A percentile compares a stretch with the other conserved stretches of the same genome.
These are phyloP conservation scores for Polyplosphaeria fusca DNA, from an alignment of 495 filamentous ascomycete genomes.

Conservation along the genomic window DNA sequence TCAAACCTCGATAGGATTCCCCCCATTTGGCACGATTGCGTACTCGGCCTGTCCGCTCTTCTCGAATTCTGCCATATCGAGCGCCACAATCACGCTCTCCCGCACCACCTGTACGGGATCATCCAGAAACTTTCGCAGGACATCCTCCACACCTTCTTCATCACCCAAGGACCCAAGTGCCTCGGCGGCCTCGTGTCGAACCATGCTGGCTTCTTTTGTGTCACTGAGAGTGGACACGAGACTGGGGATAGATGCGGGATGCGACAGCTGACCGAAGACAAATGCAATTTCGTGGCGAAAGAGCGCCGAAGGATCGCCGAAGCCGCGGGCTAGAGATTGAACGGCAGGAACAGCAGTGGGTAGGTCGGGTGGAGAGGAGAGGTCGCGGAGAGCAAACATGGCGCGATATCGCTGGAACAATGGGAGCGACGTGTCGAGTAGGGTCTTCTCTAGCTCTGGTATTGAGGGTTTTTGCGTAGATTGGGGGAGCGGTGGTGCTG, in stretches of 20 bases:
- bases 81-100: slow-evolving; percentile 88
- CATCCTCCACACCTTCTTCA: slow-evolving; percentile 86
- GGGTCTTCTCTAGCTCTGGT: slow-evolving; percentile 65
- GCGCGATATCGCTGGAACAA: slow-evolving; percentile 93
- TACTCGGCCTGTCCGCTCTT: slow-evolving; percentile 86
- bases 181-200: slow-evolving; percentile 95
- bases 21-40: slow-evolving; percentile 70
- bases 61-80: slow-evolving; percentile 98
- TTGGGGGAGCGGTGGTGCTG: slow-evolving; percentile 81
- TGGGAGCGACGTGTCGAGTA: slow-evolving; percentile 74
- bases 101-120: slow-evolving; percentile 90
- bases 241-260: slow-evolving; percentile 92
- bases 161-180: slow-evolving; percentile 94
- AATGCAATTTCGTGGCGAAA: slow-evolving; percentile 98
- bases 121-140: slow-evolving; percentile 75
- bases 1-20: slow-evolving; percentile 15
- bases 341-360: slow-evolving; percentile 82
- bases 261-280: slow-evolving; percentile 92
- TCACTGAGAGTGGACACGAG: slow-evolving; percentile 76
- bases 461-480: slow-evolving; percentile 54
- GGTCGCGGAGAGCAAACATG: slow-evolving; percentile 94
- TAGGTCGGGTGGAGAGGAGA: slow-evolving; percentile 86
- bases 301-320: slow-evolving; percentile 83
- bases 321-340: slow-evolving; percentile 78
- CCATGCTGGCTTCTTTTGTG: slow-evolving; percentile 83